A percentile compares a stretch with the other conserved stretches of the same genome.
Conservation (phyloP, 2,329 filamentous ascomycete genomes). For the Penicillium fuscoglaucum region DNA sequence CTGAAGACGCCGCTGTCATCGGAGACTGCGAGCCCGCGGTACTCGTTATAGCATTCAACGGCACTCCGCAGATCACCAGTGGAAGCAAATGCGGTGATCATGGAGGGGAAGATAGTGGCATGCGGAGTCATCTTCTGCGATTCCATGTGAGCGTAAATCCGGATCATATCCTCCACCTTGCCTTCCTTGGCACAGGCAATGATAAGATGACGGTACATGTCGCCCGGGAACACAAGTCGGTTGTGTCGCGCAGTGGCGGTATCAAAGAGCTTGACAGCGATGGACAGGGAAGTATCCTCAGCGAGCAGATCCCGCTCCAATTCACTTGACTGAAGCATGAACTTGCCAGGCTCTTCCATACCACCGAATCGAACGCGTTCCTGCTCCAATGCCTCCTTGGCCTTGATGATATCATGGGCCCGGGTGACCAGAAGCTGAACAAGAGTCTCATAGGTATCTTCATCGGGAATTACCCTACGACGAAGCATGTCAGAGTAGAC, state of each 20-base stretch:
- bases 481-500: conserved; percentile 96
- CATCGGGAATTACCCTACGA: conserved; percentile 76
- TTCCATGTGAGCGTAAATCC: conserved; percentile 91
- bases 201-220: conserved; percentile 83
- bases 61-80: conserved; percentile 81
- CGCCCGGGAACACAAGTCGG: conserved; percentile 67
- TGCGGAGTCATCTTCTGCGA: conserved; percentile 69
- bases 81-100: conserved; percentile 91
- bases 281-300: conserved; percentile 82
- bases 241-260: conserved; percentile 65
- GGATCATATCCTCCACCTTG: conserved; percentile 82
- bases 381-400: conserved; percentile 73
- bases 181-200: conserved; percentile 82
- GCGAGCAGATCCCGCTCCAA: conserved; percentile 80
- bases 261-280: conserved; percentile 84
- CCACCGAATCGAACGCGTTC: conserved; percentile 83
- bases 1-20: conserved; percentile 72
- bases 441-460: conserved; percentile 82
- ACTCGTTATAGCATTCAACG: conserved; percentile 94
- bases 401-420: conserved; percentile 72
- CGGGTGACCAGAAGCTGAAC: conserved; percentile 78
- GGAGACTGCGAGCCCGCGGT: conserved; percentile 82
- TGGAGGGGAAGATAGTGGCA: conserved; percentile 80
- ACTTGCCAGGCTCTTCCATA: conserved; percentile 78
- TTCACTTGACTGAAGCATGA: conserved; percentile 86